phyloP scores from a whole-genome alignment of 2,329 filamentous ascomycete genomes.

The Pyrenochaeta sp. region DNA sequence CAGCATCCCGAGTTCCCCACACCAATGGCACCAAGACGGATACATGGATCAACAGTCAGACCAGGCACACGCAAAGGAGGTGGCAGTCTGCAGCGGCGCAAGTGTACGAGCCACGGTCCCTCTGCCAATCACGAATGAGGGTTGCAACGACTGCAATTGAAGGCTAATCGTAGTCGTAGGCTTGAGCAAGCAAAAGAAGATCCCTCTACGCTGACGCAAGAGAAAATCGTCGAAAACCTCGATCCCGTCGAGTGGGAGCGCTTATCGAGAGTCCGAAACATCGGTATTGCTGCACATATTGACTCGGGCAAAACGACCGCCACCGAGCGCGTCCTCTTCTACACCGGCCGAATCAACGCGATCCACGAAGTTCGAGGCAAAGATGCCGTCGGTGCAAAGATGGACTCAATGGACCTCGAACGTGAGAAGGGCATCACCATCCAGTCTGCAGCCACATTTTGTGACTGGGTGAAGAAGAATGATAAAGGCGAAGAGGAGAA shows the following conservation, averaged over 20 bases:
- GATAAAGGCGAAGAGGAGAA: slow-evolving; percentile 79
- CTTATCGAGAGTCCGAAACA: slow-evolving; percentile 86
- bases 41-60: slow-evolving; percentile 36
- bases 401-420: slow-evolving; percentile 99
- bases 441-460: slow-evolving; percentile 96
- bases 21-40: slow-evolving; percentile 38
- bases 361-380: slow-evolving; percentile 97
- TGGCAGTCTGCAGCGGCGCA: slow-evolving; percentile 48
- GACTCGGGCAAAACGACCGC: slow-evolving; percentile 98
- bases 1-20: slow-evolving; percentile 35
- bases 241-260: slow-evolving; percentile 79
- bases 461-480: slow-evolving; percentile 87
- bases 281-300: slow-evolving; percentile 98
- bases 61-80: slow-evolving; percentile 35
- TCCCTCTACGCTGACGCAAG: slow-evolving; percentile 65
- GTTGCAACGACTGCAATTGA: slow-evolving; percentile 15
- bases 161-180: slow-evolving; percentile 33
- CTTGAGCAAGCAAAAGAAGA: slow-evolving; percentile 64
- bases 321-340: slow-evolving; percentile 96
- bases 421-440: slow-evolving; percentile 99
- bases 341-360: slow-evolving; percentile 93
- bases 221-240: slow-evolving; percentile 79
- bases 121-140: too few species aligned
- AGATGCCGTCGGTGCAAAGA: slow-evolving; percentile 95
- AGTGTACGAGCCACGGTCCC: slow-evolving; percentile 41